These are phyloP conservation scores for Auriscalpium microsporum DNA, from an alignment of 768 basidiomycete species.

Conservation along the genomic window DNA sequence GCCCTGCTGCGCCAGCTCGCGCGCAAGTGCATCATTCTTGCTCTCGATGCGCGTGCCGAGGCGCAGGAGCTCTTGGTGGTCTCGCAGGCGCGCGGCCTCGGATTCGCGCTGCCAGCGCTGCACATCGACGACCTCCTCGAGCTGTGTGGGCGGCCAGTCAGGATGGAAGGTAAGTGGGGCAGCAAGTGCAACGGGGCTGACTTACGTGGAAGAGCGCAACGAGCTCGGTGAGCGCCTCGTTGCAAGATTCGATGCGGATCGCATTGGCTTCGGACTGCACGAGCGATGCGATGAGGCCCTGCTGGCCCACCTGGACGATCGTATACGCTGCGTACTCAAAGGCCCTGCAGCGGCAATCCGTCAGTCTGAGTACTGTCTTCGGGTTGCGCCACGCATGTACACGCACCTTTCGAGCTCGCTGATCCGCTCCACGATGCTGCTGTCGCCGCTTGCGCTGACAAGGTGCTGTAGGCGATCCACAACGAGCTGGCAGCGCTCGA, in stretches of 20 bases:
- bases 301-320: conserved; percentile 10
- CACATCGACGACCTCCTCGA: conserved; percentile 9
- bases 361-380: neutral
- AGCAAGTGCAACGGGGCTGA: neutral
- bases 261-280: conserved; percentile 11
- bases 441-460: conserved; percentile 2
- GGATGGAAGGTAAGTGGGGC: neutral
- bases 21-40: conserved; percentile 7
- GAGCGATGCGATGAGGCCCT: conserved; percentile 9
- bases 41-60: conserved; percentile 9
- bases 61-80: conserved; percentile 8
- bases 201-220: conserved; percentile 12
- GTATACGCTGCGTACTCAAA: conserved; percentile 9
- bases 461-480: conserved; percentile 10
- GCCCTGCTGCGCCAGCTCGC: conserved; percentile 13
- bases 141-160: neutral
- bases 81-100: conserved; percentile 7
- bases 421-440: conserved; percentile 3
- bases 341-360: conserved; percentile 1
- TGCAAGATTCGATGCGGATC: conserved; percentile 10
- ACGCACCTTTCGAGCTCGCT: conserved; percentile 9
- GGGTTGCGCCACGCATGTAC: neutral
- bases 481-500: conserved; percentile 12
- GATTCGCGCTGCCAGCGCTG: conserved; percentile 8
- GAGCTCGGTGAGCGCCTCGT: conserved; percentile 10